phyloP scores from a whole-genome alignment of 1,139 yeast genomes.

The Lodderomyces oxycetoniae region DNA sequence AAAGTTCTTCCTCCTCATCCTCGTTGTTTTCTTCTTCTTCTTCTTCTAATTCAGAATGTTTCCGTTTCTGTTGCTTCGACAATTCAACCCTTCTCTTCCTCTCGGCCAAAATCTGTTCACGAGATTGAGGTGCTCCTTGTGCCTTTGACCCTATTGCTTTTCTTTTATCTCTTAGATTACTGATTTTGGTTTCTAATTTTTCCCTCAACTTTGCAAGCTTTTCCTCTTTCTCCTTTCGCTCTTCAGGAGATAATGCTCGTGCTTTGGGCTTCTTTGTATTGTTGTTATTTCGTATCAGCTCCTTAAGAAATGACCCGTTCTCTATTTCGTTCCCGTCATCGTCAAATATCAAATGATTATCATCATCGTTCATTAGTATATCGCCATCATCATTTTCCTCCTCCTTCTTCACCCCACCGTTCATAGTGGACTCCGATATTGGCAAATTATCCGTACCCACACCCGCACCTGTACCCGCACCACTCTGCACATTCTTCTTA shows the following conservation, averaged over 20 bases:
- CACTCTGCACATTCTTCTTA: slow-evolving; percentile 9
- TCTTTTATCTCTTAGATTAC: slow-evolving; percentile 67
- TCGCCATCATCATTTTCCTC: slow-evolving; percentile 14
- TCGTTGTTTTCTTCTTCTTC: slow-evolving; percentile 33
- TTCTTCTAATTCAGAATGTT: slow-evolving; percentile 32
- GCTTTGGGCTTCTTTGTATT: slow-evolving; percentile 16
- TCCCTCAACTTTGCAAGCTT: slow-evolving; percentile 64
- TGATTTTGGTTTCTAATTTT: slow-evolving; percentile 70
- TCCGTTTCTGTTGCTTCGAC: slow-evolving; percentile 36
- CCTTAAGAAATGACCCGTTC: slow-evolving; percentile 13
- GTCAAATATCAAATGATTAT: slow-evolving; percentile 54
- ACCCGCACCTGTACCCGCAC: slow-evolving; percentile 10
- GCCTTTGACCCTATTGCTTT: slow-evolving; percentile 86
- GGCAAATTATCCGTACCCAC: too few species aligned
- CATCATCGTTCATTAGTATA: slow-evolving; percentile 10
- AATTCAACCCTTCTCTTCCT: slow-evolving; percentile 41
- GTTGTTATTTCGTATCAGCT: slow-evolving; percentile 14
- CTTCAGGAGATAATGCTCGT: slow-evolving; percentile 37
- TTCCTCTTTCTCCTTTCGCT: slow-evolving; percentile 45
- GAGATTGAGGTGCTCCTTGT: slow-evolving; percentile 75
- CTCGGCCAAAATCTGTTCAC: slow-evolving; percentile 70
- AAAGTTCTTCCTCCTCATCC: too few species aligned
- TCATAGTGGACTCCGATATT: too few species aligned
- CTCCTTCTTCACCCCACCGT: slow-evolving; percentile 15
- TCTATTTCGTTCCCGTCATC: slow-evolving; percentile 70